These are phyloP conservation scores for Candida methanosorbosa DNA, from an alignment of 805 yeast genomes.

Conservation along the genomic window DNA sequence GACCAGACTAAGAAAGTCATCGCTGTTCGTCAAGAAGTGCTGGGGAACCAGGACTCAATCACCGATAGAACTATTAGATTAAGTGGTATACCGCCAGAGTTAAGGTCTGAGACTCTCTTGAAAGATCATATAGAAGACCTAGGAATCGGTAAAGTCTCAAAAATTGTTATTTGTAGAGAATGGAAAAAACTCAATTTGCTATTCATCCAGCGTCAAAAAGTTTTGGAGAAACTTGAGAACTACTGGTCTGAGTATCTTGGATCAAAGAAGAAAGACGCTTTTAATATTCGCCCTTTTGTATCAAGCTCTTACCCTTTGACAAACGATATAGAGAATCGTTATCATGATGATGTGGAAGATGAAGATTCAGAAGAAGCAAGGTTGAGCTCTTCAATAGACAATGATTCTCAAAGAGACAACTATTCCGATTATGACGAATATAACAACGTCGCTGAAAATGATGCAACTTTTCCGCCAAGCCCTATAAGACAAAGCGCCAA, in stretches of 20 bases:
- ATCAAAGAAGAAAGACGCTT: conserved; percentile 15
- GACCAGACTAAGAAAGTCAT: conserved; percentile 70
- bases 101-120: conserved; percentile 64
- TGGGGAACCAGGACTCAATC: conserved; percentile 81
- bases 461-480: neutral
- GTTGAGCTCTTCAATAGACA: neutral
- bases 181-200: conserved; percentile 71
- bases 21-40: conserved; percentile 64
- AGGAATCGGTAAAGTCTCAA: conserved; percentile 71
- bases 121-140: conserved; percentile 69
- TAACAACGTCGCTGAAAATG: conserved; percentile 2
- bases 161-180: conserved; percentile 74
- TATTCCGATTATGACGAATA: conserved; percentile 15
- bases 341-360: conserved; percentile 10
- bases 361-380: neutral
- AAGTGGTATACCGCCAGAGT: conserved; percentile 80
- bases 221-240: conserved; percentile 53
- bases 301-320: conserved; percentile 16
- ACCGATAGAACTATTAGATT: conserved; percentile 87
- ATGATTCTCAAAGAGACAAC: conserved; percentile 3
- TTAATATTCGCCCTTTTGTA: conserved; percentile 19
- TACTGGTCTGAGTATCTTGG: conserved; percentile 67
- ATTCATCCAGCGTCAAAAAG: conserved; percentile 45
- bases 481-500: no score
- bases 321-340: conserved; percentile 7